phyloP scores from a whole-genome alignment of 495 filamentous ascomycete species.

The Neohortaea acidophila region DNA sequence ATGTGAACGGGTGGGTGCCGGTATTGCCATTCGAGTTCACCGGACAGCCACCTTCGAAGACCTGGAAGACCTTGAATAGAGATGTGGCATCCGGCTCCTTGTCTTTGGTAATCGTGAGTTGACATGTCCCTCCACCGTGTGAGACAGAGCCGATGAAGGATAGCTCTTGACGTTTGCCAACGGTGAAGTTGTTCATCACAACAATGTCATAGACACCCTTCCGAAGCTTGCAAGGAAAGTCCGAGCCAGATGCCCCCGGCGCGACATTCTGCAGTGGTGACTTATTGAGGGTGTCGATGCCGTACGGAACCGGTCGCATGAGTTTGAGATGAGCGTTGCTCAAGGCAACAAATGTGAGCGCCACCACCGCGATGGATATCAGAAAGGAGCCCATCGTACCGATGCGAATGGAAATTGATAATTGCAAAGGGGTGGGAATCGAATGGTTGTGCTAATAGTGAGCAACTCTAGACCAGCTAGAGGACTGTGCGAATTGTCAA shows the following conservation, averaged over 20 bases:
- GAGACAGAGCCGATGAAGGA: conserved; percentile 48
- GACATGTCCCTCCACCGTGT: conserved; percentile 78
- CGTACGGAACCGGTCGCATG: conserved; percentile 50
- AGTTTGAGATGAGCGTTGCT: conserved; percentile 58
- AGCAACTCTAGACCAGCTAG: conserved; percentile 9
- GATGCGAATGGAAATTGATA: no score
- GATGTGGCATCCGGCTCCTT: conserved; percentile 39
- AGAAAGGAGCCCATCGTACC: conserved; percentile 5
- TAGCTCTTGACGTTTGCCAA: conserved; percentile 39
- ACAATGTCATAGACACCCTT: conserved; percentile 29
- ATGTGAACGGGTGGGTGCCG: conserved; percentile 32
- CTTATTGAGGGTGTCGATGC: conserved; percentile 35
- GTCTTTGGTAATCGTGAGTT: conserved; percentile 67
- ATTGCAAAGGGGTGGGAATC: neutral
- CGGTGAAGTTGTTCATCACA: conserved; percentile 33
- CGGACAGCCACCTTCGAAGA: conserved; percentile 65
- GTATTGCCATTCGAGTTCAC: conserved; percentile 31
- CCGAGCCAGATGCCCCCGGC: conserved; percentile 16
- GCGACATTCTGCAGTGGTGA: conserved; percentile 45
- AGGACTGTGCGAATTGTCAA: neutral
- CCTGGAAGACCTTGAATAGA: conserved; percentile 65
- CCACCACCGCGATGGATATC: conserved; percentile 1
- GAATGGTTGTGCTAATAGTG: conserved; percentile 1
- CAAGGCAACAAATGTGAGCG: conserved; percentile 27
- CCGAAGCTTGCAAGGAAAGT: conserved; percentile 67